Evolutionary conservation across 129 eudicot species (phyloP).

Genomic region (Lonicera japonica): DNA sequence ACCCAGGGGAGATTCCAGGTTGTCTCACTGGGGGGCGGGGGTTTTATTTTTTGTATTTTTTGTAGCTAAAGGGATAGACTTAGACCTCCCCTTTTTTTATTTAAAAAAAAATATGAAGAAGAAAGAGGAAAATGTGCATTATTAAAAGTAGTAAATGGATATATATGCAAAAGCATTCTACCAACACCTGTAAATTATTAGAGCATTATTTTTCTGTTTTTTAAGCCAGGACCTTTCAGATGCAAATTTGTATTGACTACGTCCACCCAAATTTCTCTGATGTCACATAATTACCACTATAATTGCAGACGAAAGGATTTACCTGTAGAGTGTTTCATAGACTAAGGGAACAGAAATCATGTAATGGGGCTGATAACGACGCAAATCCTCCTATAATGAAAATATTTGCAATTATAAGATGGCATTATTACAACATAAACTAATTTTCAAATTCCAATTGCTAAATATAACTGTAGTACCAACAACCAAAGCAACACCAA

Average conservation of each 20-base stretch:
- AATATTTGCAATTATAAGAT: conserved; percentile 11
- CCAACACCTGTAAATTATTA: too few species aligned
- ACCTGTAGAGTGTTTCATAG: conserved; percentile 89
- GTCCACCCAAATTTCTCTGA: background rate
- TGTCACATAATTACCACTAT: background rate
- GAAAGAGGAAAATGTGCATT: too few species aligned
- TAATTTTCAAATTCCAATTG: background rate
- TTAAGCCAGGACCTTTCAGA: background rate
- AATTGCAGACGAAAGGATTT: conserved; percentile 13
- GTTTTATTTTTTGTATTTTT: too few species aligned
- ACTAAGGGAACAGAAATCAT: conserved; percentile 91
- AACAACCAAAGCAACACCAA: background rate
- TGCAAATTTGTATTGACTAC: background rate
- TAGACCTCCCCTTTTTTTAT: too few species aligned
- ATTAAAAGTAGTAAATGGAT: too few species aligned
- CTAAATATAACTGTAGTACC: background rate
- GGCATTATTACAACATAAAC: background rate
- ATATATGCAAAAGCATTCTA: too few species aligned
- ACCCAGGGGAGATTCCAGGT: too few species aligned
- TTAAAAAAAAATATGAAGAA: too few species aligned
- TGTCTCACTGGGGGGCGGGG: too few species aligned
- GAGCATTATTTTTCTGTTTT: too few species aligned
- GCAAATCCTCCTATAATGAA: conserved; percentile 78
- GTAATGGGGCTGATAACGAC: conserved; percentile 72
- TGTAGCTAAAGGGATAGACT: too few species aligned